Base-by-base conservation (phyloP, 164 flowering plant species). In the Platanus orientalis region DNA sequence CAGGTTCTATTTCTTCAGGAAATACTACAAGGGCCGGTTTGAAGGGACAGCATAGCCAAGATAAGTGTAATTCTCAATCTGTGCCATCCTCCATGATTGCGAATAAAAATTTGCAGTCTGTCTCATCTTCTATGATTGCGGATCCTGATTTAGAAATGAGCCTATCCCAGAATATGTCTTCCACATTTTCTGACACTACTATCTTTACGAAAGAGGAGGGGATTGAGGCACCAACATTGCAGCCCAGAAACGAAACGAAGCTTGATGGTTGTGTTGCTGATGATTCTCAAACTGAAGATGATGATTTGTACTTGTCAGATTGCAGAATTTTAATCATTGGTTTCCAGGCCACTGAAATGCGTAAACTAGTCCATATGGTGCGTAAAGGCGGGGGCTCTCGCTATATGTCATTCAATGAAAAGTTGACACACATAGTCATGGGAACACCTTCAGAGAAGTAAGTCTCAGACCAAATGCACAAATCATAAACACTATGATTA, bases 331-430 rank as follows among this genome's bases (percentile, higher is more conserved):
- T 65, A 52, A 76, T 94, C 60, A 80, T 81, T 71, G 97, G 99
- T 29, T 91, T 91, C 79, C 85, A 84, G 69, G 82, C 85, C 65
- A 57, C 83, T 73, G 90, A 85, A 76, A 68, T 86, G 84, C 92
- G 96, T 56, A 88, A 77, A 63, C 71, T 91, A 47, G 88, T 91
- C 54, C 78, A 63, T 61, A 76, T 87, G 81, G 84, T 94, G 58
- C 96, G 92, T 9, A 82, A 61, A 74, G 96, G 99, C 64, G 99
- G 97, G 47, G 99, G 94, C 11, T 92, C 97, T 64, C 87, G 99
- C 25, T 85, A 83, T 76, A 78, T 87, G 87, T 71, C 75, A 19
- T 74, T 77, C 62, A 81, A 68, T 65, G 90, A 91, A 55, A 86
- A 75, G 69, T 72, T 94, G 81, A 94, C 96, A 14, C 97, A 94